Conservation (phyloP, 192 early-diverging fungal genomes). For the Dispira simplex region DNA sequence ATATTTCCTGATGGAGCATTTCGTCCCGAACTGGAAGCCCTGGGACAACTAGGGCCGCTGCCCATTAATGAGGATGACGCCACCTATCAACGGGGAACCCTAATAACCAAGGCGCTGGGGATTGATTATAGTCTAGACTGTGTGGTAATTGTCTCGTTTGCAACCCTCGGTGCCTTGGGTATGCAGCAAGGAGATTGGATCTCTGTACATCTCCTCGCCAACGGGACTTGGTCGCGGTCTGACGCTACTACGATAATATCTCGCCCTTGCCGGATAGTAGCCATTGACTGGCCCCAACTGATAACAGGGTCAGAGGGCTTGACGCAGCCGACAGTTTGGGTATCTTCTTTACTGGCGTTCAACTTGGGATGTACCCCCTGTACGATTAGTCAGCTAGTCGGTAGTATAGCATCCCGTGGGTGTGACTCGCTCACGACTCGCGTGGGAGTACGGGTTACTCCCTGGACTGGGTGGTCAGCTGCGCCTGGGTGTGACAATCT, state of each 20-base stretch:
- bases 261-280: slow-evolving; percentile 2
- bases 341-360: background rate
- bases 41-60: background rate
- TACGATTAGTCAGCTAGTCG: background rate
- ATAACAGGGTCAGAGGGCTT: background rate
- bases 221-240: background rate
- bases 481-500: background rate
- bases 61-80: background rate
- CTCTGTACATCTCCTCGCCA: background rate
- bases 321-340: background rate
- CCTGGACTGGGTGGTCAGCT: background rate
- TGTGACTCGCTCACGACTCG: background rate
- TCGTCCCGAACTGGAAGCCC: background rate
- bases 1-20: background rate
- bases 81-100: background rate
- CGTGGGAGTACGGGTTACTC: background rate
- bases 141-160: background rate
- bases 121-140: background rate
- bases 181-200: slow-evolving; percentile 2
- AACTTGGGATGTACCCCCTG: background rate
- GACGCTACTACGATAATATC: background rate
- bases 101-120: background rate
- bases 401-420: background rate
- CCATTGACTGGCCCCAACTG: background rate
- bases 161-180: background rate